Base-by-base conservation (phyloP, 345 rosid species). In the Salix koriyanagi region DNA sequence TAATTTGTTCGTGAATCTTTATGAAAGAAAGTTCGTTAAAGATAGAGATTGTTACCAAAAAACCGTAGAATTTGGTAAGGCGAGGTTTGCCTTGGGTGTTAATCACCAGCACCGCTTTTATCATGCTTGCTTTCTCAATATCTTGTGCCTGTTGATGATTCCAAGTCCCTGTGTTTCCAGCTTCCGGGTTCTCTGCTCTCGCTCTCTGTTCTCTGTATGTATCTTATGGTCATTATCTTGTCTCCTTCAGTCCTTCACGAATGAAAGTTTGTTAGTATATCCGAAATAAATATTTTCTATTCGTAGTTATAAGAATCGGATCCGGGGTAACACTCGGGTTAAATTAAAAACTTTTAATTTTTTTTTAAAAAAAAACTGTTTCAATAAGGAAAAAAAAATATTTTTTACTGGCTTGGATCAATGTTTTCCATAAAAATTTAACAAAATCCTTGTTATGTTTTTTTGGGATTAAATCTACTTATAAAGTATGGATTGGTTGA, bases 1-100 rank as follows among this genome's bases (percentile, higher is more conserved):
- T 36, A 7, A 50, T 14, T 25, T 21, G 23, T 26, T 28, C 5
- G 16, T 26, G 12, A 48, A 18, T 46, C 19, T n/a, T 37, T 8
- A 61, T 12, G 14, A 80, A 70, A 50, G 42, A 23, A 21, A 61
- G 37, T 5, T n/a, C 16, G 32, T 4, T 18, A 32, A 25, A 12
- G 26, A 54, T 39, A 39, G 48, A 14, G 13, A 28, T 7, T 5
- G 3, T 66, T 44, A 94, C 97, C 97, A 86, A 77, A 61, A 78
- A 90, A 58, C 94, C 96, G 82, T 88, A 94, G 80, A 94, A 96
- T 84, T 89, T 96, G 44, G 96, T 86, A 58, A 95, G 87, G 5
- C 98, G 97, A 81, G 99, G 96, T 76, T 91, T 91, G 88, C 98
- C 99, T 82, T 90, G 91, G 30, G 94, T 91, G 83, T 93, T 94